Evolutionary conservation across 371 early-diverging fungal species (phyloP), one percentile per base, ranked within the genome.

Genomic region (Sporodiniella umbellata): DNA sequence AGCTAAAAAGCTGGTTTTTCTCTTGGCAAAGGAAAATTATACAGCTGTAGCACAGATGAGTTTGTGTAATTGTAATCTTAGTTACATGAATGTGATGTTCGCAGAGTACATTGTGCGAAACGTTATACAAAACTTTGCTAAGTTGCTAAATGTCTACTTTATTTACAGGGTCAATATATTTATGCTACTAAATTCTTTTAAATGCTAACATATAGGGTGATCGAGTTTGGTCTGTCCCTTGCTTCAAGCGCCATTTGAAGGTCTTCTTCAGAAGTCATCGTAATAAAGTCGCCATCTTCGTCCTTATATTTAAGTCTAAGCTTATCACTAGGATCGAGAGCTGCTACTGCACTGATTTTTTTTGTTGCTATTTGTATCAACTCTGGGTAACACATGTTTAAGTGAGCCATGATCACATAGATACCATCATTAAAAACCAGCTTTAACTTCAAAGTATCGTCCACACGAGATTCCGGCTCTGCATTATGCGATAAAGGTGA

Each of bases 231-330:
- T n/a, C 33, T 42, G 3, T 63, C 56, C 18, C 84, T 76, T 26
- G 79, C 79, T 66, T 92, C 94, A 70, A 95, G 89, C 1, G 95
- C 94, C 84, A 94, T 70, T 43, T 79, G 84, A 22, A 96, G 85
- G 56, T 96, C 97, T 38, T 93, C 94, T 54, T 94, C 89, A 12
- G 83, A 85, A 50, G 85, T 85, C 56, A 96, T 84, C 25, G 83
- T 84, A 23, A 94, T 84, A 55, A 82, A 79, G 56, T 96, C 95
- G 39, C 92, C 89, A 54, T 94, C 95, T 64, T 94, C 95, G 61
- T 96, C 95, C 62, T 82, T 80, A 64, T 95, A 96, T 56, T 86
- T 83, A 42, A 95, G 79, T 39, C 84, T 80, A 33, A 95, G 50
- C 14, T 54, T 18, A 44, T 72, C 60, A 30, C 70, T 51, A 12